Percentiles rank a stretch among this genome's conserved stretches.
These are phyloP conservation scores for Clitoria ternatea DNA, from an alignment of 306 rosid genomes.

Conservation along the genomic window DNA sequence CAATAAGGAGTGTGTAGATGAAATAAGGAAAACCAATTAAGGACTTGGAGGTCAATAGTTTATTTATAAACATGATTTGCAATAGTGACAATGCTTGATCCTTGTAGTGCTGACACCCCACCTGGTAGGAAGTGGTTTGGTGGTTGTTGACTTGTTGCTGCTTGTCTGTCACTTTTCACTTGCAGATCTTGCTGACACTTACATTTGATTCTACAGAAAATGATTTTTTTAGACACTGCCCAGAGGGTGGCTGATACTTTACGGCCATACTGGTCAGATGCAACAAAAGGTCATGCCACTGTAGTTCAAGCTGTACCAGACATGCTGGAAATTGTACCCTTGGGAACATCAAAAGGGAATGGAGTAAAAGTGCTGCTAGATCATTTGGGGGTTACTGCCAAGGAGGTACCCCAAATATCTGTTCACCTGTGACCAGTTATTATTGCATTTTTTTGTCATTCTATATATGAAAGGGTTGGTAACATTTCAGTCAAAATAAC, in stretches of 20 bases:
- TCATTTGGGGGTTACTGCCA: conserved; percentile 66
- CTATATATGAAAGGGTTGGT: background rate
- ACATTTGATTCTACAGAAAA: conserved; percentile 51
- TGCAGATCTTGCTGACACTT: conserved; percentile 19
- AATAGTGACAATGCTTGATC: background rate
- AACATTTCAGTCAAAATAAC: conserved; percentile 3
- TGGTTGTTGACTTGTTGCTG: background rate
- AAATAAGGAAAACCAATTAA: background rate
- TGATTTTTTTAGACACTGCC: conserved; percentile 67
- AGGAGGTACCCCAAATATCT: conserved; percentile 51
- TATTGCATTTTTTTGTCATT: background rate
- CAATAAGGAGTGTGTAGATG: background rate
- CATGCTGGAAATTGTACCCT: conserved; percentile 86
- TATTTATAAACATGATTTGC: background rate
- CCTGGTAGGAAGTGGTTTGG: background rate
- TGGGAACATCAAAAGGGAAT: conserved; percentile 79
- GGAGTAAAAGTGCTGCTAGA: conserved; percentile 84
- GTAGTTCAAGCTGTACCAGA: conserved; percentile 85
- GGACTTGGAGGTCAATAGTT: background rate
- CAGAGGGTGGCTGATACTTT: conserved; percentile 54
- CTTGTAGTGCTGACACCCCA: background rate
- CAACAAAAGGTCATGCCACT: conserved; percentile 55
- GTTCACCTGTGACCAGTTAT: background rate
- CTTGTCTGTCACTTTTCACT: background rate
- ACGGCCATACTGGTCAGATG: conserved; percentile 88